Evolutionary conservation across 1,284 basidiomycete species (phyloP).

Genomic region (Sporisorium graminicola): DNA sequence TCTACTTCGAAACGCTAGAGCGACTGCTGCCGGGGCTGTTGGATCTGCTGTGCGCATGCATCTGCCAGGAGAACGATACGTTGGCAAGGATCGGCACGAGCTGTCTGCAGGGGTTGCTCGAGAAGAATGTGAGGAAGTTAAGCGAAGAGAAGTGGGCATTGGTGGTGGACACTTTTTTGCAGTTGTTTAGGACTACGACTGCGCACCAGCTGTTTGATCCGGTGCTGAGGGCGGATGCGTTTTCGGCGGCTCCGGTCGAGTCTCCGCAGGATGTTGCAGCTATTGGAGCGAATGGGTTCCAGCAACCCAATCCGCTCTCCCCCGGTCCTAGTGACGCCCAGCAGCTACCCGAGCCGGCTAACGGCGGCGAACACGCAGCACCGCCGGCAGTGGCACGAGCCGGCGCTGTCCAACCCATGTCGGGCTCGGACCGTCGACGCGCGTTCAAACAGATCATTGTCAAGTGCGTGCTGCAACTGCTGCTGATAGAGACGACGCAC

Average conservation of each 20-base stretch:
- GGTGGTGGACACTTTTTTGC: constrained; percentile 92
- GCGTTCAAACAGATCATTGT: constrained; percentile 99
- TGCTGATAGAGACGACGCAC: constrained; percentile 97
- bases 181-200: constrained; percentile 95
- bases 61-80: constrained; percentile 92
- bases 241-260: not conserved
- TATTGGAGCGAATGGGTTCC: constrained; percentile 11
- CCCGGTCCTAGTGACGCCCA: constrained; percentile 48
- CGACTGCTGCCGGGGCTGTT: constrained; percentile 89
- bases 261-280: constrained; percentile 23
- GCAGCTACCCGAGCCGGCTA: constrained; percentile 3
- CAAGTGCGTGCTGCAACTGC: constrained; percentile 96
- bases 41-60: constrained; percentile 94
- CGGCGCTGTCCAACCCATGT: constrained; percentile 39
- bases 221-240: constrained; percentile 79
- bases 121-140: constrained; percentile 91
- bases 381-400: not conserved
- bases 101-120: constrained; percentile 94
- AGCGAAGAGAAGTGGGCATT: constrained; percentile 88
- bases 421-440: constrained; percentile 82
- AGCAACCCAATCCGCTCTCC: constrained; percentile 31
- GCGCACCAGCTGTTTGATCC: constrained; percentile 95
- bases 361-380: not conserved
- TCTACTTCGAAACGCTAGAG: constrained; percentile 92
- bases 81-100: constrained; percentile 97